Conservation (phyloP, 2,329 filamentous ascomycete species). For the Sclerotinia borealis region DNA sequence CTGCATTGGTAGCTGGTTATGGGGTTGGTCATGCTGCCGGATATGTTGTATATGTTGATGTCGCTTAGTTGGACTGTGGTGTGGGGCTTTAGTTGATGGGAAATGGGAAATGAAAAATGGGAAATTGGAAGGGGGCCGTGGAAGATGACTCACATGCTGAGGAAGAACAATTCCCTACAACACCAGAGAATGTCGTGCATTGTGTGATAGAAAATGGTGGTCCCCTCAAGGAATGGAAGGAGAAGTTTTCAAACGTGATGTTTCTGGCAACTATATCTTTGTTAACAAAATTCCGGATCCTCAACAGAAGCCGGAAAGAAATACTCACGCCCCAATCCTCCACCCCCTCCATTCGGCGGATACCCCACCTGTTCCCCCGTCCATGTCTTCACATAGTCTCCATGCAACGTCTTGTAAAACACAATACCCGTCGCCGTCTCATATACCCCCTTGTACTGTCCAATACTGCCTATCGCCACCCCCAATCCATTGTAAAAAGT, state of each 20-base stretch:
- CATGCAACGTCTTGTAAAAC: slow-evolving; percentile 10
- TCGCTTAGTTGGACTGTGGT: background rate
- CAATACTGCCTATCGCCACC: slow-evolving; percentile 52
- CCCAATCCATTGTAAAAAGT: slow-evolving; percentile 45
- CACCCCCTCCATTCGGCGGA: slow-evolving; percentile 53
- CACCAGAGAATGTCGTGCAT: slow-evolving; percentile 36
- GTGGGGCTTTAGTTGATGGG: background rate
- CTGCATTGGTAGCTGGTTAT: slow-evolving; percentile 2
- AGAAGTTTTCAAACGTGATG: slow-evolving; percentile 4
- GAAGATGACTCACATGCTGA: slow-evolving; percentile 18
- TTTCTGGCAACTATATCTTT: slow-evolving; percentile 10
- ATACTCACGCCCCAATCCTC: slow-evolving; percentile 40
- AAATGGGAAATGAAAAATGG: too few relatives aligned
- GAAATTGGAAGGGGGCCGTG: too few relatives aligned
- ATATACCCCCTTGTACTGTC: slow-evolving; percentile 39
- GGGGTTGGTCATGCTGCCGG: slow-evolving; percentile 2
- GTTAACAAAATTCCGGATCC: background rate
- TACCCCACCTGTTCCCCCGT: slow-evolving; percentile 44
- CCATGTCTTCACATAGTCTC: slow-evolving; percentile 51
- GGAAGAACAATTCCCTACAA: slow-evolving; percentile 36
- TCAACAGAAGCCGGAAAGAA: too few relatives aligned
- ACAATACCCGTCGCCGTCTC: background rate
- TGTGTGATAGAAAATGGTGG: slow-evolving; percentile 34
- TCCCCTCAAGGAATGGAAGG: background rate
- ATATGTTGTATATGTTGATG: slow-evolving; percentile 1